These are phyloP conservation scores for Metarhizium rileyi DNA, from an alignment of 2,329 filamentous ascomycete species.

Conservation along the genomic window DNA sequence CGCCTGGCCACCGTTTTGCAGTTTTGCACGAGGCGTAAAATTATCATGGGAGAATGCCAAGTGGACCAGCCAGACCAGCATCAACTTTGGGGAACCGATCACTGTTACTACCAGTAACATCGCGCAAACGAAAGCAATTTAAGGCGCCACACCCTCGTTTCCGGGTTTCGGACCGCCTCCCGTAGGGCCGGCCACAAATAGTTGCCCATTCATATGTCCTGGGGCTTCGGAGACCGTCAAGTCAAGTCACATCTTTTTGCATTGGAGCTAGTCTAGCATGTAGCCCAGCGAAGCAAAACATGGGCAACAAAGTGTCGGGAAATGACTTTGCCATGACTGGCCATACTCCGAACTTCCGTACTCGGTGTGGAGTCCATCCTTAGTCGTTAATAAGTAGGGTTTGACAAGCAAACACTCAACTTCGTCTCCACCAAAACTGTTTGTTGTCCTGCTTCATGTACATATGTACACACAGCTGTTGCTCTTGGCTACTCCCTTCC, in stretches of 20 bases:
- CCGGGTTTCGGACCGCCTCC: slow-evolving; percentile 3
- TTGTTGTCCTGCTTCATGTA: no score
- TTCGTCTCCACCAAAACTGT: background rate
- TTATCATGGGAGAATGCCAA: background rate
- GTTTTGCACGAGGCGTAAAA: background rate
- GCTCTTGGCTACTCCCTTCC: background rate
- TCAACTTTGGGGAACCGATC: background rate
- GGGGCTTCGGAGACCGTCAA: background rate
- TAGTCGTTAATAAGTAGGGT: background rate
- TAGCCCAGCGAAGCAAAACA: background rate
- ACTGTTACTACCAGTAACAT: background rate
- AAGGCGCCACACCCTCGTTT: slow-evolving; percentile 3
- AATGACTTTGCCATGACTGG: no score
- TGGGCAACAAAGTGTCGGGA: background rate
- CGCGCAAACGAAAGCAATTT: background rate
- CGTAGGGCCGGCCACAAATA: background rate
- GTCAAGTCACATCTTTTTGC: background rate
- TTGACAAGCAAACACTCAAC: slow-evolving; percentile 2
- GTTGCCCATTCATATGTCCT: background rate
- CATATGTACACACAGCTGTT: no score
- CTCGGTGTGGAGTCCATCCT: background rate
- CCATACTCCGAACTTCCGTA: background rate
- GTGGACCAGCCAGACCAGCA: background rate
- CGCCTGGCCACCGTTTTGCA: background rate
- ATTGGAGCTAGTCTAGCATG: background rate